Percentiles rank a stretch among this genome's conserved stretches.
Conservation (phyloP, 352 stramenopile genomes). For the Phytophthora sansomeana region DNA sequence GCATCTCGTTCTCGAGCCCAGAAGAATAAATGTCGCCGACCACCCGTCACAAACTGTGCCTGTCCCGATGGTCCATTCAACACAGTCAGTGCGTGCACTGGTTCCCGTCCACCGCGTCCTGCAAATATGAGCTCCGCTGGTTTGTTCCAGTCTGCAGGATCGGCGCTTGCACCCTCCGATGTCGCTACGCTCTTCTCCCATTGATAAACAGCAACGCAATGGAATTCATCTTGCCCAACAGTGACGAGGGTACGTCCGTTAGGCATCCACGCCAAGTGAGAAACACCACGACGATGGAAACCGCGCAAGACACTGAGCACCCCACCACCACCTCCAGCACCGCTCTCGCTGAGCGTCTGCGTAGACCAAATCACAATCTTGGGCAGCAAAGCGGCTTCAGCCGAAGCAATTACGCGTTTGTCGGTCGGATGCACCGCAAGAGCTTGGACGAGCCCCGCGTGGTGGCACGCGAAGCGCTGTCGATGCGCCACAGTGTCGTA, state of each 20-base stretch:
- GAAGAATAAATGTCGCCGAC: conserved; percentile 74
- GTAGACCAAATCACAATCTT: conserved; percentile 80
- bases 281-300: conserved; percentile 73
- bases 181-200: conserved; percentile 48
- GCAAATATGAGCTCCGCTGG: conserved; percentile 65
- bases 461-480: conserved; percentile 70
- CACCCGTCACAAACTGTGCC: conserved; percentile 71
- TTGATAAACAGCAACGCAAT: conserved; percentile 83
- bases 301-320: conserved; percentile 70
- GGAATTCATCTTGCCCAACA: conserved; percentile 70
- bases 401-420: conserved; percentile 59
- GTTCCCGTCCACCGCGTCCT: conserved; percentile 53
- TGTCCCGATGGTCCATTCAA: conserved; percentile 31
- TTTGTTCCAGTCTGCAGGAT: conserved; percentile 59
- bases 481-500: conserved; percentile 81
- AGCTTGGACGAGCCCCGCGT: conserved; percentile 67
- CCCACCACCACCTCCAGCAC: conserved; percentile 34
- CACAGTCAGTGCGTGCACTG: conserved; percentile 50
- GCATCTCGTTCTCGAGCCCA: conserved; percentile 73
- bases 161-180: conserved; percentile 1
- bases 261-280: conserved; percentile 77
- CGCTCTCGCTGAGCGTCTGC: conserved; percentile 38
- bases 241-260: conserved; percentile 72
- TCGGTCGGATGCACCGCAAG: conserved; percentile 66
- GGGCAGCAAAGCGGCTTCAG: conserved; percentile 61